Base-by-base conservation (phyloP, 768 basidiomycete genomes). In the Galerina sulciceps region DNA sequence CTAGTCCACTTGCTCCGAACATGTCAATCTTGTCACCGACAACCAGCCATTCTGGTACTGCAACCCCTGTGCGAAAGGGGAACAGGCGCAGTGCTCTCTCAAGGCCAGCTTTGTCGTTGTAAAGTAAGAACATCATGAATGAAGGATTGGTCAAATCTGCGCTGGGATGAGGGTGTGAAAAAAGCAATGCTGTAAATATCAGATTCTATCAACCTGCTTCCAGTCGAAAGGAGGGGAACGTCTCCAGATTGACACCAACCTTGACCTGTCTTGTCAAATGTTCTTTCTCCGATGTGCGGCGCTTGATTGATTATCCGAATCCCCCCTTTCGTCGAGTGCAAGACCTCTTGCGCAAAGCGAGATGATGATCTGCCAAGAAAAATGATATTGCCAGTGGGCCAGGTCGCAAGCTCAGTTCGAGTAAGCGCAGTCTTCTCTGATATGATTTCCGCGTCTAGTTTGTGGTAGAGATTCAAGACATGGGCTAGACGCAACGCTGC, bases 61-160 rank as follows among this genome's bases (percentile, higher is more conserved):
- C 71, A 2, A 94, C 78, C 3, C 93, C 93, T 2, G 94, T 96
- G 17, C 94, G 85, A 22, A 92, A 82, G 4, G 94, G 94, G 67
- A 96, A 90, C n/a, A 94, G 73, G 44, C 89, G 82, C 1, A 81
- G 70, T 1, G 82, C 85, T 53, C 86, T 78, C 70, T 96, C 94
- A 4, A 93, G 75, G 2, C 87, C 88, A 1, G 70, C 63, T 0
- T 65, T 62, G 61, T 87, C 85, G 4, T 83, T 81, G 14, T 84
- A 85, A 13, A 87, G 74, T 22, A 94, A 72, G 63, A 93, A 85
- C 6, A 93, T 71, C 63, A 68, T 76, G 57, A 55, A 60, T 49
- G 36, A 55, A 31, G 26, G 26, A 61, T 18, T 72, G 64, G n/a
- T 69, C 36, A 34, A 68, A 60, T 22, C 60, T 55, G 57, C 20